Evolutionary conservation across 2,329 filamentous ascomycete genomes (phyloP), one percentile per base, ranked within the genome.

Genomic region (Aspergillus tamarii): DNA sequence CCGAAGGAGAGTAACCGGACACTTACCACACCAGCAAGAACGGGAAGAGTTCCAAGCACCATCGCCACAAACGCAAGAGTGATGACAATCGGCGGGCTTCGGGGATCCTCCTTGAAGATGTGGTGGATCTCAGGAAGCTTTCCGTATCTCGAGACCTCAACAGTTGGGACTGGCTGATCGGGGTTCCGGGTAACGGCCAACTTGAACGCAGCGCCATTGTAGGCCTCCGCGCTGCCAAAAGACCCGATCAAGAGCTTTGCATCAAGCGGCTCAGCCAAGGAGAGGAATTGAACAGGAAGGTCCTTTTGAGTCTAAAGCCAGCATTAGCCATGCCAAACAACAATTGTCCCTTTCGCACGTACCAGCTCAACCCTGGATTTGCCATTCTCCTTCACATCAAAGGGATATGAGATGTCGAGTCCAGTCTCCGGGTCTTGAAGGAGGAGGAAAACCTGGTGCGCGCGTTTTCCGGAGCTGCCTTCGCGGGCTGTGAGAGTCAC

Each of bases 401-500:
- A 85, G 1, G 93, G 88, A 73, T 94, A 97, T 1, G 94, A 93
- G 28, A 93, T 89, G 78, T 98, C 94, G 54, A 99, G 84, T 41
- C 92, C 92, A 12, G 89, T 89, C 14, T 84, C 82, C 12, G 85
- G 82, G 71, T 98, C 93, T 71, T 87, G 89, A 63, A 99, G 80
- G 19, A 95, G 85, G 60, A 99, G 84, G 83, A 97, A 97, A 7
- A 93, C 93, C 81, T 99, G 95, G 80, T 99, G 95, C 71, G 95
- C 93, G 69, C 91, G 88, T 84, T 93, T 94, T 54, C 87, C 85
- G 71, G 88, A 89, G 79, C 89, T 88, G 75, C 87, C 89, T 74
- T 97, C 92, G 76, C 91, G 90, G 10, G 92, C 86, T 39, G 93
- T 96, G 72, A 99, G 82, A 69, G 88, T 81, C 69, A 99, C 82